Base-by-base conservation (phyloP, 2,329 filamentous ascomycete genomes). In the Colletotrichum spinosum region DNA sequence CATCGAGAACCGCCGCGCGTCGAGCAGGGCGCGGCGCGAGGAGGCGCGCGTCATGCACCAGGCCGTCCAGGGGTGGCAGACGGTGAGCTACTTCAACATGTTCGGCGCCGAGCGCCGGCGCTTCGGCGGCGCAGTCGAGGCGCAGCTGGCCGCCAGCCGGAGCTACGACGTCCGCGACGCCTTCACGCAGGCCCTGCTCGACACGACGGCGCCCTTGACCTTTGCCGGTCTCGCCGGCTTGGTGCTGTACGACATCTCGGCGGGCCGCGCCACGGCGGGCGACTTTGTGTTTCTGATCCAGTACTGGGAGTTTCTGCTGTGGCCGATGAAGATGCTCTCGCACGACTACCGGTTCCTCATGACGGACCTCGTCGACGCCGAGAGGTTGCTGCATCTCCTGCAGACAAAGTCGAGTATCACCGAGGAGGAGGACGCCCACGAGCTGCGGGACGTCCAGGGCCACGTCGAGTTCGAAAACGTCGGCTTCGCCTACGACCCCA, bases 251-350 rank as follows among this genome's bases (percentile, higher is more conserved):
- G 80, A 86, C 67, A 83, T 89, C 39, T 76, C 80, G 0, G 77
- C 78, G 42, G 83, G 83, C 1, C 72, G 74, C 8, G 82, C 81
- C 49, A 79, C 83, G 0, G 78, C 89, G 11, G 88, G 88, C 45
- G 84, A 84, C 65, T 89, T 92, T 67, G 85, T 92, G 5, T 88
- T 88, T 15, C 75, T 92, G 34, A 79, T 90, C 13, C 83, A 86
- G 39, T 92, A 91, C 74, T 92, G 90, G 90, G 75, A 77, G 7
- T 70, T 71, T 12, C 68, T 71, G 75, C 83, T 73, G 67, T 86
- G 67, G 55, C 78, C 78, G 1, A 69, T 81, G 72, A 71, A 72
- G 69, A 77, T 71, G 25, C 72, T 78, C 4, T 72, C 72, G 8
- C 65, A 65, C 38, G 55, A 64, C 17, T 60, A 53, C 33, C 42